Conservation (phyloP, 495 filamentous ascomycete species). For the Penicillium turbatum region DNA sequence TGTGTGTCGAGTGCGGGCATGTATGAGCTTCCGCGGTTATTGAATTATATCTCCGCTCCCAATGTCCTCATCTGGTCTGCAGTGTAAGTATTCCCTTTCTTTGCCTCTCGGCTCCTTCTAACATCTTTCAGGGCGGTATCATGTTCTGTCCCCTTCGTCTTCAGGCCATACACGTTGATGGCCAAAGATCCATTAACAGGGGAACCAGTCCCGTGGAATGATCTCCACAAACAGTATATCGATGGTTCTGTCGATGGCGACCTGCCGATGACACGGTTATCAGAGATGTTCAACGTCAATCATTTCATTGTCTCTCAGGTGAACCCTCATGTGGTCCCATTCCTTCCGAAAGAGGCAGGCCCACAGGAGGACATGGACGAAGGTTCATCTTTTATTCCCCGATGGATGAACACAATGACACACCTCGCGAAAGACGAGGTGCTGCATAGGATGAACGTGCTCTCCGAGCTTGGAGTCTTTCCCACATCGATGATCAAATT, state of each 20-base stretch:
- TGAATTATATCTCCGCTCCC: conserved; percentile 91
- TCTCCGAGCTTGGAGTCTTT: conserved; percentile 79
- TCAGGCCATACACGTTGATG: conserved; percentile 67
- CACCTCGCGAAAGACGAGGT: conserved; percentile 76
- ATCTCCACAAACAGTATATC: conserved; percentile 76
- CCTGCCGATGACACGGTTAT: conserved; percentile 82
- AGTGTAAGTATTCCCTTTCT: conserved; percentile 52
- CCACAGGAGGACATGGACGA: conserved; percentile 35
- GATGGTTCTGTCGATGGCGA: conserved; percentile 95
- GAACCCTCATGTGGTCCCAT: conserved; percentile 90
- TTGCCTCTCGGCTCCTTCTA: background rate
- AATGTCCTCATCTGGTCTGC: conserved; percentile 97
- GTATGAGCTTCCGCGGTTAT: conserved; percentile 78
- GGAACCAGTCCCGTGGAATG: conserved; percentile 75
- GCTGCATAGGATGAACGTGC: conserved; percentile 72
- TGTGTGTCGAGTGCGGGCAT: conserved; percentile 82
- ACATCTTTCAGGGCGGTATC: conserved; percentile 60
- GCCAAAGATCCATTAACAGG: conserved; percentile 85
- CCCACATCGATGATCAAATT: conserved; percentile 75
- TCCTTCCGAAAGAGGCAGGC: conserved; percentile 69
- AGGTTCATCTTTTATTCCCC: conserved; percentile 37
- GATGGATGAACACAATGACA: conserved; percentile 65
- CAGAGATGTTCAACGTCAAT: conserved; percentile 97
- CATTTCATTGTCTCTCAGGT: conserved; percentile 97
- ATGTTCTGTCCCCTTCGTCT: conserved; percentile 88